A percentile compares a stretch with the other conserved stretches of the same genome.
Evolutionary conservation across 2,329 filamentous ascomycete genomes (phyloP).

Genomic region (Plenodomus tracheiphilus): DNA sequence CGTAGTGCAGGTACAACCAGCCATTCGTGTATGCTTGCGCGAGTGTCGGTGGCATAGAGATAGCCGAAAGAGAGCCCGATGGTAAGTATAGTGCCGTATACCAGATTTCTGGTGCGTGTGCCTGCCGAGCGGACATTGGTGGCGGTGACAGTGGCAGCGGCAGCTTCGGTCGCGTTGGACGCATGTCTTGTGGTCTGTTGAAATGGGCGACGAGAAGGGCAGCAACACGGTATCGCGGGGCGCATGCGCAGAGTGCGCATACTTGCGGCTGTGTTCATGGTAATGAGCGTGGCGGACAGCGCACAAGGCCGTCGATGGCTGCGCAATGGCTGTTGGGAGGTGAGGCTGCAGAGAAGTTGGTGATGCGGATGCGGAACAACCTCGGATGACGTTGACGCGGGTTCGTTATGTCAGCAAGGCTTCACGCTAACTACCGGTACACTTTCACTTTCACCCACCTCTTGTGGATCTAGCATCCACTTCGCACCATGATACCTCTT

Average conservation of each 20-base stretch:
- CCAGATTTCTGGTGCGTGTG: constrained; percentile 53
- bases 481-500: too few species aligned
- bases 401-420: neutral
- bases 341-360: neutral
- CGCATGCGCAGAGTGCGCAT: constrained; percentile 35
- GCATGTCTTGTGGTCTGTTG: constrained; percentile 26
- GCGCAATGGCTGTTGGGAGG: constrained; percentile 17
- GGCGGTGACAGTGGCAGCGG: constrained; percentile 32
- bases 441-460: too few species aligned
- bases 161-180: constrained; percentile 22
- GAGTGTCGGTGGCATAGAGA: constrained; percentile 58
- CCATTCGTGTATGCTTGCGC: constrained; percentile 58
- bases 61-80: constrained; percentile 52
- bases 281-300: constrained; percentile 20
- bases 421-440: too few species aligned
- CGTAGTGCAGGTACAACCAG: constrained; percentile 65
- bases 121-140: constrained; percentile 45
- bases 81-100: constrained; percentile 59
- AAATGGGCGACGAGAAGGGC: constrained; percentile 17
- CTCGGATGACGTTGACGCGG: constrained; percentile 27
- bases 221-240: constrained; percentile 22
- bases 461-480: too few species aligned
- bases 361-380: neutral
- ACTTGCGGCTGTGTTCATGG: constrained; percentile 30
- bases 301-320: constrained; percentile 23